A percentile compares a stretch with the other conserved stretches of the same genome.
Evolutionary conservation across 768 basidiomycete genomes (phyloP).

Genomic region (Leccinellum albellum): DNA sequence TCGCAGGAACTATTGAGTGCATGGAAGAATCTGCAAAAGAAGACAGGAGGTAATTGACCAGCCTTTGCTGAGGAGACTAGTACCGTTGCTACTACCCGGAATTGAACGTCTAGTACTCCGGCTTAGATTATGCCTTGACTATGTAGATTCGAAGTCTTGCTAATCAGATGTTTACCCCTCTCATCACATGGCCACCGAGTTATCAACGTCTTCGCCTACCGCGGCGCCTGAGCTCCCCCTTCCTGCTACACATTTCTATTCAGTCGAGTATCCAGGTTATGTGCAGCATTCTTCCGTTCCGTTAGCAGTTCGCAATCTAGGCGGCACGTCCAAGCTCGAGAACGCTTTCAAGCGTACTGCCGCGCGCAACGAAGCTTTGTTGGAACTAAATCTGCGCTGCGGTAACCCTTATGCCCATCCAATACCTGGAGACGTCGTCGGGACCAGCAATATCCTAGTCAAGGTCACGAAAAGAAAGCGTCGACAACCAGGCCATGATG

Average conservation of each 20-base stretch:
- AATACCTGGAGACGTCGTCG: constrained; percentile 73
- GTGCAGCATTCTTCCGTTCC: constrained; percentile 60
- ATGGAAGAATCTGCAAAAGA: constrained; percentile 34
- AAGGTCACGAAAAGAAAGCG: constrained; percentile 76
- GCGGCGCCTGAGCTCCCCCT: constrained; percentile 42
- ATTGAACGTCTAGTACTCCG: neutral
- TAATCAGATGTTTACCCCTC: constrained; percentile 2
- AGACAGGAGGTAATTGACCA: constrained; percentile 17
- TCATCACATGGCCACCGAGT: constrained; percentile 9
- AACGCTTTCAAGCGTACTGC: constrained; percentile 70
- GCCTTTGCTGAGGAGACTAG: neutral
- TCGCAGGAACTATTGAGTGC: constrained; percentile 46
- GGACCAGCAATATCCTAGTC: constrained; percentile 77
- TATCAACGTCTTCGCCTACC: constrained; percentile 11
- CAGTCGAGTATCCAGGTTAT: constrained; percentile 90
- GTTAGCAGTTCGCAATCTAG: constrained; percentile 59
- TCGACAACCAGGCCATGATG: constrained; percentile 32
- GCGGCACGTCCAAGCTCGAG: constrained; percentile 68
- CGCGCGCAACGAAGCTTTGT: constrained; percentile 55
- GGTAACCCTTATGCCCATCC: constrained; percentile 80
- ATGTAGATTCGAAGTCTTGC: neutral
- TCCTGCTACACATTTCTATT: constrained; percentile 61
- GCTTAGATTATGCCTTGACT: neutral
- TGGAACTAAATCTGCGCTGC: constrained; percentile 76
- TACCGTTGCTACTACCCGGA: neutral